A percentile compares a stretch with the other conserved stretches of the same genome.
These are phyloP conservation scores for Osmanthus fragrans DNA, from an alignment of 257 asterid species.

Conservation along the genomic window DNA sequence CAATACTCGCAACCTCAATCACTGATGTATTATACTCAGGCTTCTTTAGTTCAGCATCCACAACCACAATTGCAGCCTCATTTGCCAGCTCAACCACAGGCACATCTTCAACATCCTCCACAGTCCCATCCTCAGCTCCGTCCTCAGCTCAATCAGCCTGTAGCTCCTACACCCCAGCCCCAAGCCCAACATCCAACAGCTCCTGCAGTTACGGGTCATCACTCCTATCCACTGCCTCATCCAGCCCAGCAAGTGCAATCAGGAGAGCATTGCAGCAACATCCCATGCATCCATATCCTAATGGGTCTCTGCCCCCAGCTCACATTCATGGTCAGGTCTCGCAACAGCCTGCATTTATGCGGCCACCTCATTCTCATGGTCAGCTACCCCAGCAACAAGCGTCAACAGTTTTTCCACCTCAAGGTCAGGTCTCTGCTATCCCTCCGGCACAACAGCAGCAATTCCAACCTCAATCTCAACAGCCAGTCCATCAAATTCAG, in stretches of 20 bases:
- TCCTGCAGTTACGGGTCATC: conserved; percentile 60
- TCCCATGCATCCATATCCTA: conserved; percentile 37
- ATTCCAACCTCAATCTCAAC: conserved; percentile 58
- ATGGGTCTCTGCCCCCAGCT: conserved; percentile 50
- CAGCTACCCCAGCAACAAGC: conserved; percentile 49
- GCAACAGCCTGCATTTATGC: conserved; percentile 52
- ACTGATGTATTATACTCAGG: conserved; percentile 5
- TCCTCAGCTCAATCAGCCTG: conserved; percentile 57
- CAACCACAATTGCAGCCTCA: conserved; percentile 41
- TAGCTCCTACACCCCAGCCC: conserved; percentile 37
- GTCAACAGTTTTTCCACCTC: conserved; percentile 45
- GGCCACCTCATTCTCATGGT: conserved; percentile 55
- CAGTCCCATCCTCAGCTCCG: conserved; percentile 42
- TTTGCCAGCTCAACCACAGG: conserved; percentile 49
- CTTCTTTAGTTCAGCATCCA: conserved; percentile 17
- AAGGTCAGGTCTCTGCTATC: conserved; percentile 41
- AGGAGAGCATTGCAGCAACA: conserved; percentile 50
- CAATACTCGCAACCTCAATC: conserved; percentile 30
- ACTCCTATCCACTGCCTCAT: conserved; percentile 64
- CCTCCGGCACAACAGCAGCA: conserved; percentile 52
- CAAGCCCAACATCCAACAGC: conserved; percentile 48
- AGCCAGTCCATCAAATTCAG: conserved; percentile 40
- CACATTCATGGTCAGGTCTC: conserved; percentile 55
- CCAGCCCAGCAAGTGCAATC: conserved; percentile 52
- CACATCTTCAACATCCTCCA: conserved; percentile 39